Base-by-base conservation (phyloP, 768 basidiomycete species). In the Lactifluus volemus region DNA sequence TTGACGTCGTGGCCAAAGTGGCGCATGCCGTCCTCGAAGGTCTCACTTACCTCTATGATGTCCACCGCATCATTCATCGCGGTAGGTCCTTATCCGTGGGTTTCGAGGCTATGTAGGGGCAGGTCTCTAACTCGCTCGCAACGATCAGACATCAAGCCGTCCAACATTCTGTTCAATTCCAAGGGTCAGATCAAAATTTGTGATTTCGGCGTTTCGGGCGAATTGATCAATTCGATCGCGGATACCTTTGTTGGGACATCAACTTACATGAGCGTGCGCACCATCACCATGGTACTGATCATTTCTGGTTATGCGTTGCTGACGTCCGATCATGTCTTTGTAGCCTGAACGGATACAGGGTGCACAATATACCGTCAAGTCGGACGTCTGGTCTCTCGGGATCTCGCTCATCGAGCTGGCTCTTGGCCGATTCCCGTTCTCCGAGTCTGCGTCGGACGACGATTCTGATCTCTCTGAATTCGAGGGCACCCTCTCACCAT, bases 301-400 rank as follows among this genome's bases (percentile, higher is more conserved):
- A 49, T 36, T n/a, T 62, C 64, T 52, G 63, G 6, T 9, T n/a
- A 34, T 34, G 32, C 14, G 29, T 53, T 50, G 29, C 42, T 55
- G 49, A 59, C 58, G 54, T 63, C 62, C 58, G 58, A 34, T 57
- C 42, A 42, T 53, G 61, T 62, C 51, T 38, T 25, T 56, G 39
- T 73, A 99, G 97, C 97, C 97, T 17, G 97, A 99, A 70, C 93
- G 97, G 61, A 98, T 99, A 76, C 96, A 98, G 75, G 97, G 97
- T 53, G 93, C 93, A 1, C 91, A 92, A 70, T 98, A 99, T 73
- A 94, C 93, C 32, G 96, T 99, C 73, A 98, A 98, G 74, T 98
- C 95, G 4, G 97, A 99, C 68, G 96, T 98, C 4, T 99, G 97
- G 97, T 98, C 96, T 0, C 82, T 98, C 48, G 97, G 97, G 34